phyloP scores from a whole-genome alignment of 306 rosid species.

The Urtica urens region DNA sequence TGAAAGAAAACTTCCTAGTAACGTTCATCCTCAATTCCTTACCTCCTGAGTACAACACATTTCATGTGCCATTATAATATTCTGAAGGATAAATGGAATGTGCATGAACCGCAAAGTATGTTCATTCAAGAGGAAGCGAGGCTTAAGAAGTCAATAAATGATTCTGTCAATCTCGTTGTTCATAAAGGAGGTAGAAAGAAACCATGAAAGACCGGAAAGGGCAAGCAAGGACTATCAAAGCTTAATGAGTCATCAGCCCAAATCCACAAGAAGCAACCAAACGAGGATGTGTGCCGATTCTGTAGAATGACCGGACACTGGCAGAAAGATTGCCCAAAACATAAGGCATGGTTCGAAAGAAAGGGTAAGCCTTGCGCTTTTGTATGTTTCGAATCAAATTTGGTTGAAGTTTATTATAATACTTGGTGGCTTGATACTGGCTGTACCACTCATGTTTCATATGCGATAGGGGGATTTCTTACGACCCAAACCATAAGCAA shows the following conservation, averaged over 20 bases:
- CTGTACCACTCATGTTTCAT: too few relatives aligned
- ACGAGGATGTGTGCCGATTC: too few relatives aligned
- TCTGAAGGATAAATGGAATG: slow-evolving; percentile 12
- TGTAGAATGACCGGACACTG: too few relatives aligned
- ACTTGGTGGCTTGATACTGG: too few relatives aligned
- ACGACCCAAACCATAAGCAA: too few relatives aligned
- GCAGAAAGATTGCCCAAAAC: too few relatives aligned
- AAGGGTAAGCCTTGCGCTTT: too few relatives aligned
- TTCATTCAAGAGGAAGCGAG: slow-evolving; percentile 10
- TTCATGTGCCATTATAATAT: slow-evolving; percentile 6
- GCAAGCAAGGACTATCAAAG: background rate
- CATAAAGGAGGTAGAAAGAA: slow-evolving; percentile 1
- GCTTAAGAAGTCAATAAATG: slow-evolving; percentile 3
- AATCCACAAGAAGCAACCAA: too few relatives aligned
- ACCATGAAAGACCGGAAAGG: background rate
- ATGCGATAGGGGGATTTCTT: too few relatives aligned
- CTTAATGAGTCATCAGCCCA: background rate
- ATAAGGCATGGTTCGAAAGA: too few relatives aligned
- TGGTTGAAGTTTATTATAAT: too few relatives aligned
- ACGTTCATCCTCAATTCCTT: slow-evolving; percentile 8
- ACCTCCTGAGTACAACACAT: slow-evolving; percentile 3
- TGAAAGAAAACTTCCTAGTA: slow-evolving; percentile 3
- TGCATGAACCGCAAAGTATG: background rate
- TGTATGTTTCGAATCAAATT: too few relatives aligned
- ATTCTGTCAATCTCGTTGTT: slow-evolving; percentile 1